Percentiles rank a stretch among this genome's conserved stretches.
Evolutionary conservation across 2,329 filamentous ascomycete genomes (phyloP).

Genomic region (Diplodia sapinea): DNA sequence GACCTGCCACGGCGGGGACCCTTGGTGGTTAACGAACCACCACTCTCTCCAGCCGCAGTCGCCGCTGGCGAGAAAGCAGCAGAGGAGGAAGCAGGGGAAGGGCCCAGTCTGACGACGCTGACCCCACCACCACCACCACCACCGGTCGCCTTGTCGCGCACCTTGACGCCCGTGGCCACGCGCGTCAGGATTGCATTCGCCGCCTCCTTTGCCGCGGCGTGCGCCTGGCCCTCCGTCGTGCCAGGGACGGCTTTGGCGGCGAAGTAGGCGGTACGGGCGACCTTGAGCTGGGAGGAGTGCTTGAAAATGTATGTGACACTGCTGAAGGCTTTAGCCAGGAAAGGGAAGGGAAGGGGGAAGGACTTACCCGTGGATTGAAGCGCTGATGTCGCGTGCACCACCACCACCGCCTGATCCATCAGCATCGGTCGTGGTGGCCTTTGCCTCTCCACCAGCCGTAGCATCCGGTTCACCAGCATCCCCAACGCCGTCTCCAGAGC

Average conservation of each 20-base stretch:
- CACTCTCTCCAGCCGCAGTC: background rate
- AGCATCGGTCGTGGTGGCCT: background rate
- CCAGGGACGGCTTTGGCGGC: background rate
- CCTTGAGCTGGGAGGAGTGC: background rate
- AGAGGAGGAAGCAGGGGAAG: background rate
- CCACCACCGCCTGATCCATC: background rate
- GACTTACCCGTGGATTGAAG: background rate
- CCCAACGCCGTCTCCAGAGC: background rate
- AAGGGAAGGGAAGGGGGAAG: background rate
- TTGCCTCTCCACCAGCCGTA: background rate
- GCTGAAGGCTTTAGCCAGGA: background rate
- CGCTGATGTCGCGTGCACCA: background rate
- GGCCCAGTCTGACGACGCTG: too few species aligned
- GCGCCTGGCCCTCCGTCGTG: background rate
- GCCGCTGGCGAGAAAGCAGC: too few species aligned
- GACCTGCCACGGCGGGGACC: background rate
- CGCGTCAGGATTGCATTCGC: background rate
- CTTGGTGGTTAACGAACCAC: background rate
- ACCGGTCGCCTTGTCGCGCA: background rate
- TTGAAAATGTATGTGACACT: slow-evolving; percentile 3
- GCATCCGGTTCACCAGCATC: background rate
- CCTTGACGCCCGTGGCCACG: background rate
- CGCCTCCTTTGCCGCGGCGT: background rate
- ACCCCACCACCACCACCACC: too few species aligned
- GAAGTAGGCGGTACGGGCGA: background rate